These are phyloP conservation scores for Malbranchea cinnamomea DNA, from an alignment of 2,329 filamentous ascomycete genomes.

Conservation along the genomic window DNA sequence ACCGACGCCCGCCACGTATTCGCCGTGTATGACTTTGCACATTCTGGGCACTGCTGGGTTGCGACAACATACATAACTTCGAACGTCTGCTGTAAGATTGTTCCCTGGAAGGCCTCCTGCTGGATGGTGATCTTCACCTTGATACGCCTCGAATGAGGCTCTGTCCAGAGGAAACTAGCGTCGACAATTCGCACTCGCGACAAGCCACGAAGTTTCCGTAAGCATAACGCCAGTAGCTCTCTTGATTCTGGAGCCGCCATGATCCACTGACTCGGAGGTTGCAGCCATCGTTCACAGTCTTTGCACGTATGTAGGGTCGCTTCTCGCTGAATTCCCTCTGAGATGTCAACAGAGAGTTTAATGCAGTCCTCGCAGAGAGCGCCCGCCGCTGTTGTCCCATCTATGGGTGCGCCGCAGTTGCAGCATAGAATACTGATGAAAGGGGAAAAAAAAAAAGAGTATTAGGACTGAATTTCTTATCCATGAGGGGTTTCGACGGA, in stretches of 20 bases:
- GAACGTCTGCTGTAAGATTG: slow-evolving; percentile 78
- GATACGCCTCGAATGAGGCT: slow-evolving; percentile 82
- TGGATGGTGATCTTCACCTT: slow-evolving; percentile 95
- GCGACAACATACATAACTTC: slow-evolving; percentile 87
- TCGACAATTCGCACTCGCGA: slow-evolving; percentile 89
- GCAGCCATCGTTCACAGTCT: slow-evolving; percentile 88
- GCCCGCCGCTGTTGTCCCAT: slow-evolving; percentile 71
- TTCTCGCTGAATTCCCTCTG: slow-evolving; percentile 78
- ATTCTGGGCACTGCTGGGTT: slow-evolving; percentile 88
- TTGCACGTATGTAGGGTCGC: slow-evolving; percentile 79
- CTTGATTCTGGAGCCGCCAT: slow-evolving; percentile 73
- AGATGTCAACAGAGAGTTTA: slow-evolving; percentile 87
- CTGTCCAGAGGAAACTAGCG: slow-evolving; percentile 94
- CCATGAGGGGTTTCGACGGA: slow-evolving; percentile 5
- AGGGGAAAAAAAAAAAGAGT: slow-evolving; percentile 9
- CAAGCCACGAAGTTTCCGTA: slow-evolving; percentile 73
- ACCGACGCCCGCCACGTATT: slow-evolving; percentile 91
- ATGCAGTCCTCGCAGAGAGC: slow-evolving; percentile 94
- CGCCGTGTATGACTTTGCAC: slow-evolving; percentile 87
- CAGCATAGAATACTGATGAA: slow-evolving; percentile 97
- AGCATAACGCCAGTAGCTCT: slow-evolving; percentile 80
- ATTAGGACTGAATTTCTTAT: slow-evolving; percentile 10
- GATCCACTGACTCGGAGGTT: slow-evolving; percentile 76
- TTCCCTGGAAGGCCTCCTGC: slow-evolving; percentile 48
- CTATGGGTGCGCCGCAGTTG: slow-evolving; percentile 92